phyloP scores from a whole-genome alignment of 2,329 filamentous ascomycete genomes.

The Lachnellula occidentalis region DNA sequence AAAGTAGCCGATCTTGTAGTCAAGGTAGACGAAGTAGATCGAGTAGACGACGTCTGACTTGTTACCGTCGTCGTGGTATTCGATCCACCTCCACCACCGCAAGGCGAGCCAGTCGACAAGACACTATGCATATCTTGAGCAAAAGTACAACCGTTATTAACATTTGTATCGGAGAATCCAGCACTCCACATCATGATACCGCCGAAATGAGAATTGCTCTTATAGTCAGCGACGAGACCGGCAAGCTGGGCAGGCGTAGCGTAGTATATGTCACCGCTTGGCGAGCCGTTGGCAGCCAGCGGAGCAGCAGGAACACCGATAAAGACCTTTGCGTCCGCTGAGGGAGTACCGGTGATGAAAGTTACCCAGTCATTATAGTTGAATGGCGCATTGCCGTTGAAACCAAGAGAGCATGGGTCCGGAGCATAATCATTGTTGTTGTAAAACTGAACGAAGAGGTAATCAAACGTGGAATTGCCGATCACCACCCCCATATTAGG shows the following conservation, averaged over 20 bases:
- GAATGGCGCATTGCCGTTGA: slow-evolving; percentile 18
- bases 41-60: background rate
- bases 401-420: slow-evolving; percentile 4
- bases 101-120: slow-evolving; percentile 30
- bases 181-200: slow-evolving; percentile 40
- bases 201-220: slow-evolving; percentile 30
- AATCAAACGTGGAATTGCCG: slow-evolving; percentile 36
- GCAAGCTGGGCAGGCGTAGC: slow-evolving; percentile 31
- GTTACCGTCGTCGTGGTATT: background rate
- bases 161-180: slow-evolving; percentile 35
- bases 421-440: slow-evolving; percentile 33
- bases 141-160: slow-evolving; percentile 36
- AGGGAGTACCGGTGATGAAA: slow-evolving; percentile 25
- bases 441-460: slow-evolving; percentile 42
- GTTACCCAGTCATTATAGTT: slow-evolving; percentile 28
- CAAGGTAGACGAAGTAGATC: background rate
- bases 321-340: slow-evolving; percentile 27
- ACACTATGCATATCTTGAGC: slow-evolving; percentile 37
- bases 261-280: slow-evolving; percentile 32
- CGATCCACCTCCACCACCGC: slow-evolving; percentile 1
- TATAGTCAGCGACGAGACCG: slow-evolving; percentile 28
- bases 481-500: slow-evolving; percentile 38
- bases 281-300: slow-evolving; percentile 33
- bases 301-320: slow-evolving; percentile 30
- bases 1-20: background rate